Evolutionary conservation across 352 stramenopile species (phyloP), one percentile per base, ranked within the genome.

Genomic region (Peronospora tabacina): DNA sequence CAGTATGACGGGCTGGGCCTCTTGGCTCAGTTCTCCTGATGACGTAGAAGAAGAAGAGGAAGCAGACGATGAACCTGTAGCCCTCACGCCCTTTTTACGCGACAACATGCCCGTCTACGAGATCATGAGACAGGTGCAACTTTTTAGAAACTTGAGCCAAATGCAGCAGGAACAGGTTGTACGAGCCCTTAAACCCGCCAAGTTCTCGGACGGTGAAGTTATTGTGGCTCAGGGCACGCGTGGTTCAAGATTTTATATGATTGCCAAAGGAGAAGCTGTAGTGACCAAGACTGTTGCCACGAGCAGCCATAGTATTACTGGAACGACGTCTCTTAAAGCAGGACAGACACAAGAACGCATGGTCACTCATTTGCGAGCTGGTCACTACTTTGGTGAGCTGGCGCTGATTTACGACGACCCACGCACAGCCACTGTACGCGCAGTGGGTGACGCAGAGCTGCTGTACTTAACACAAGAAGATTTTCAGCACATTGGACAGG

Each of bases 311-410:
- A 71, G 62, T 32, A 68, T 71, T 5, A 62, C 58, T 15, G 53
- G 62, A 35, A 58, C 58, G 9, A 70, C 47, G 15, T 55, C 51
- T 9, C 68, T 61, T 6, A 57, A 46, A 30, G 50, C 66, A 17
- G 61, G 53, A 20, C 56, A 74, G 7, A 73, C 79, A 1, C 70
- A 85, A 43, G 82, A 94, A 28, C 76, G 80, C 20, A 90, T 94
- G 82, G 67, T 95, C 29, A 95, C 85, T 40, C 78, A 94, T 53
- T 44, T 95, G 41, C 78, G 94, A 45, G 82, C 82, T n/a, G 86
- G 90, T 2, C 83, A 93, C 45, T 97, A 96, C 68, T 97, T 97
- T 63, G 90, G 90, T 8, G 90, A 97, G 58, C 63, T 93, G 9
- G 87, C 90, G 4, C 68, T 97, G 19, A 93, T 97, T 47, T 90